These are phyloP conservation scores for Suillus brevipes DNA, from an alignment of 768 basidiomycete genomes.

Conservation along the genomic window DNA sequence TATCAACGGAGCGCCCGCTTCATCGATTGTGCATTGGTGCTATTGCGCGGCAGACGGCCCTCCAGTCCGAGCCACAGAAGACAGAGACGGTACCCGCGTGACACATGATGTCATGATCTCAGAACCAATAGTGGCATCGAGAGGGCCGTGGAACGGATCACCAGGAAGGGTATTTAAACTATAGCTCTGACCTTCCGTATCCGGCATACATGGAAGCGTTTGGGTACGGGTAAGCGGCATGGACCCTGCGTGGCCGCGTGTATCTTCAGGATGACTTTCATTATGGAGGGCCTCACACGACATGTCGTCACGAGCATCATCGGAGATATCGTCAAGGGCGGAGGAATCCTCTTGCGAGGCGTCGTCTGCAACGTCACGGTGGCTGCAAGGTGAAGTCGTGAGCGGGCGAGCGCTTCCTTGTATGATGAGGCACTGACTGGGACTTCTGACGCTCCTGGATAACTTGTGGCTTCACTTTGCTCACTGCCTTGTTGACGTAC, in stretches of 20 bases:
- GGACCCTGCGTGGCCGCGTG: not conserved
- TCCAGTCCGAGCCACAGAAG: not conserved
- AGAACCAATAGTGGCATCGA: not conserved
- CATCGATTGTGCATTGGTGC: not conserved
- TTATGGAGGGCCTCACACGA: not conserved
- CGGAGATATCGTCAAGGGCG: not conserved
- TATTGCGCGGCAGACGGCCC: not conserved
- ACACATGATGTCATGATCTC: not conserved
- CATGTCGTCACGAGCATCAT: constrained; percentile 1
- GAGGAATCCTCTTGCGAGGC: not conserved
- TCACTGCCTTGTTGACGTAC: constrained; percentile 75
- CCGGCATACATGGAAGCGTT: not conserved
- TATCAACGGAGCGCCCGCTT: constrained; percentile 1
- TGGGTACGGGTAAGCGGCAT: not conserved
- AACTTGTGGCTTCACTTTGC: constrained; percentile 54
- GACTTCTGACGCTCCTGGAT: constrained; percentile 66
- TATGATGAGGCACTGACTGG: constrained; percentile 37
- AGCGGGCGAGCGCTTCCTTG: not conserved
- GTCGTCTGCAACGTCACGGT: not conserved
- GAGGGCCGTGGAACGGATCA: not conserved
- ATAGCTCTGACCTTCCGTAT: not conserved
- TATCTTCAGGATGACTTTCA: not conserved
- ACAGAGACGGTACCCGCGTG: not conserved
- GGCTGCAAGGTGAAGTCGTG: not conserved
- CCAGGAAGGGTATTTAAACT: not conserved